These are phyloP conservation scores for Dipteronia sinensis DNA, from an alignment of 345 rosid species.

Conservation along the genomic window DNA sequence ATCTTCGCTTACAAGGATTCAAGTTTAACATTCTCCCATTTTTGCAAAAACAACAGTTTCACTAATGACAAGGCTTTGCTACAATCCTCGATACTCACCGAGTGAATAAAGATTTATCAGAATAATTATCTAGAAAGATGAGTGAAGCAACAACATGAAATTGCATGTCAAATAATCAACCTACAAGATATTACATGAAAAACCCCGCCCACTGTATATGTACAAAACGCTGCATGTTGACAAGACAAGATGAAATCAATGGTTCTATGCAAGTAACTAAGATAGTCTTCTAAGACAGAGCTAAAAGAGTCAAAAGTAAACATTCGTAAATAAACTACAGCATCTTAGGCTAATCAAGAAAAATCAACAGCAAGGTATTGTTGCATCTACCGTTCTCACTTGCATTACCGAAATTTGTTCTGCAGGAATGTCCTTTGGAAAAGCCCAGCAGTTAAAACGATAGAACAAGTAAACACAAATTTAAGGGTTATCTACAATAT, in stretches of 20 bases:
- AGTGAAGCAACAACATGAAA: conserved; percentile 1
- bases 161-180: neutral
- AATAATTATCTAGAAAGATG: neutral
- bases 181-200: too few relatives aligned
- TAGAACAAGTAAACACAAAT: neutral
- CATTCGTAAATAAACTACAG: neutral
- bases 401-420: neutral
- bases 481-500: neutral
- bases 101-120: neutral
- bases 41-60: neutral
- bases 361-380: neutral
- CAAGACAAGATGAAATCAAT: neutral
- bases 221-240: neutral
- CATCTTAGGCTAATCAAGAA: neutral
- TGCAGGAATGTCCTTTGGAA: neutral
- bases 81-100: neutral
- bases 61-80: neutral
- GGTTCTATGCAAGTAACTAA: neutral
- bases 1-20: too few relatives aligned
- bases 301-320: neutral
- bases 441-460: neutral
- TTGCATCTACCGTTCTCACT: neutral
- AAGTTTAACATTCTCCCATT: neutral
- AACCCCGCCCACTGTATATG: neutral
- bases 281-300: neutral